These are phyloP conservation scores for Sporothrix sp. DNA, from an alignment of 2,329 filamentous ascomycete species.

Conservation along the genomic window DNA sequence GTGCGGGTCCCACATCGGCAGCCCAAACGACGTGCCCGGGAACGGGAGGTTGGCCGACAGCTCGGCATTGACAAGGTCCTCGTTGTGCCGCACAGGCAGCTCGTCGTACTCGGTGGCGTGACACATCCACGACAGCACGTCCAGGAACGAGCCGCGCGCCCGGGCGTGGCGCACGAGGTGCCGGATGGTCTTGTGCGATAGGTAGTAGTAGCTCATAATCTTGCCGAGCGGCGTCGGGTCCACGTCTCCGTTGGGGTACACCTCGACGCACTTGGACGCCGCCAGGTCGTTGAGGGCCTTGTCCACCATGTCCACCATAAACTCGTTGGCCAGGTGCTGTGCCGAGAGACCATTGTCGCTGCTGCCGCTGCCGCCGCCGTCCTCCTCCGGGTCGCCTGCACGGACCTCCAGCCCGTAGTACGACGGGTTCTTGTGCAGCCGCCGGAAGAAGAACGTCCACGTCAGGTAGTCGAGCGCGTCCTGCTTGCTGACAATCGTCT, in stretches of 20 bases:
- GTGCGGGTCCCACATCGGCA: slow-evolving; percentile 98
- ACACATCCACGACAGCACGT: slow-evolving; percentile 87
- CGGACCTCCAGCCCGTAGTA: slow-evolving; percentile 95
- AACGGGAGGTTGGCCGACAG: slow-evolving; percentile 71
- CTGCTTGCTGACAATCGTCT: slow-evolving; percentile 87
- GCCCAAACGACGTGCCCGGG: slow-evolving; percentile 47
- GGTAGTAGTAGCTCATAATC: slow-evolving; percentile 99
- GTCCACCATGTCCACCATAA: slow-evolving; percentile 88
- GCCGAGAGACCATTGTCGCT: slow-evolving; percentile 46
- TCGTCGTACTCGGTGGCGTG: slow-evolving; percentile 94
- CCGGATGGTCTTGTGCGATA: slow-evolving; percentile 89
- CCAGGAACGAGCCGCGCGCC: slow-evolving; percentile 56
- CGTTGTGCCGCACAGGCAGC: slow-evolving; percentile 93
- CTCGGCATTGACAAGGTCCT: slow-evolving; percentile 92
- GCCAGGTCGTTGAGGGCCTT: slow-evolving; percentile 74
- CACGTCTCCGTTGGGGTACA: slow-evolving; percentile 80
- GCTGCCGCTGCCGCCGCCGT: background rate
- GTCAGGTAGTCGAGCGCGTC: slow-evolving; percentile 96
- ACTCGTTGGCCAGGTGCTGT: slow-evolving; percentile 82
- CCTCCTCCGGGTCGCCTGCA: slow-evolving; percentile 53
- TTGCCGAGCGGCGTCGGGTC: slow-evolving; percentile 87
- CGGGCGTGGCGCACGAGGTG: slow-evolving; percentile 63
- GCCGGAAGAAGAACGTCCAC: slow-evolving; percentile 98
- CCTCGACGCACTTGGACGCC: slow-evolving; percentile 71
- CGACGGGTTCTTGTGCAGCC: slow-evolving; percentile 94